A percentile compares a stretch with the other conserved stretches of the same genome.
Evolutionary conservation across 2,329 filamentous ascomycete genomes (phyloP).

Genomic region (Penicillium sp.): DNA sequence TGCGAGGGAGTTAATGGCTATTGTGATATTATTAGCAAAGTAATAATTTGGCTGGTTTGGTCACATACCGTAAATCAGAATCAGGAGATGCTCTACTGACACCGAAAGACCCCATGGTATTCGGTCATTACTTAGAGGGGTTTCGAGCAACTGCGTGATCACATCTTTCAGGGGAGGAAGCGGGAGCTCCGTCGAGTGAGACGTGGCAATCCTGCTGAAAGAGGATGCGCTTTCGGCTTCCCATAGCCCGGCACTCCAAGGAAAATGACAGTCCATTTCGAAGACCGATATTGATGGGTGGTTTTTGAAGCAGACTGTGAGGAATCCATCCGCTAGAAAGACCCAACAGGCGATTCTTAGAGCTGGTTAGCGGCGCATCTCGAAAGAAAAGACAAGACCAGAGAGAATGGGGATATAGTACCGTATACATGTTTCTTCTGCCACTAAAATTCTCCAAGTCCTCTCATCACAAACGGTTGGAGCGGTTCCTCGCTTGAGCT

Average conservation of each 20-base stretch:
- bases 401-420: background rate
- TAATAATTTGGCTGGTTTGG: background rate
- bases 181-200: slow-evolving; percentile 7
- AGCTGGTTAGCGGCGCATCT: background rate
- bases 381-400: background rate
- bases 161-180: slow-evolving; percentile 27
- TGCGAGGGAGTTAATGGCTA: slow-evolving; percentile 31
- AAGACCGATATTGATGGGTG: slow-evolving; percentile 30
- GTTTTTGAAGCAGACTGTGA: slow-evolving; percentile 34
- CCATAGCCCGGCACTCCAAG: slow-evolving; percentile 30
- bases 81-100: slow-evolving; percentile 30
- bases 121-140: slow-evolving; percentile 4
- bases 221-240: slow-evolving; percentile 28
- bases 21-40: background rate
- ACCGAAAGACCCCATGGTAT: slow-evolving; percentile 26
- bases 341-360: slow-evolving; percentile 29
- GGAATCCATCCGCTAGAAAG: slow-evolving; percentile 33
- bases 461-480: slow-evolving; percentile 17
- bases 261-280: slow-evolving; percentile 32
- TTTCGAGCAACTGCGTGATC: slow-evolving; percentile 24
- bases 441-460: slow-evolving; percentile 22
- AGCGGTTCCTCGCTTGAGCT: slow-evolving; percentile 19
- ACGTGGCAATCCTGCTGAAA: slow-evolving; percentile 21
- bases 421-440: slow-evolving; percentile 30
- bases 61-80: slow-evolving; percentile 30